Evolutionary conservation across 768 basidiomycete species (phyloP).

Genomic region (Tulasnella sp.): DNA sequence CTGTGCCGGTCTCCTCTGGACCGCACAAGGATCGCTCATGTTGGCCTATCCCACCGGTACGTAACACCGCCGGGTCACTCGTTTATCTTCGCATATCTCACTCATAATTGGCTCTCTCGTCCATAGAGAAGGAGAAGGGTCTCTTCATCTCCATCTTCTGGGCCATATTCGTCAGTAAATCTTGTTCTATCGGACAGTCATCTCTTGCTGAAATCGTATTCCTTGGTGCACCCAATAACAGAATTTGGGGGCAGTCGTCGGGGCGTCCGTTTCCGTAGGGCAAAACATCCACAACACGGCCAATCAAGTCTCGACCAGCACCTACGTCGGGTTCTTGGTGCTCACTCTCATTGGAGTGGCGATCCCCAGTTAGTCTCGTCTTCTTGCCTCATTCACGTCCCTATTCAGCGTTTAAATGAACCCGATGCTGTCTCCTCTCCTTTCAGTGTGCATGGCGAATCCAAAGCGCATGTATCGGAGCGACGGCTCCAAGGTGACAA

Average conservation of each 20-base stretch:
- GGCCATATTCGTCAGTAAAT: conserved; percentile 46
- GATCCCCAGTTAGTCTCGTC: conserved; percentile 34
- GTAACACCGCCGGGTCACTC: not conserved
- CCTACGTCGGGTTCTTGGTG: conserved; percentile 62
- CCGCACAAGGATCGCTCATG: conserved; percentile 55
- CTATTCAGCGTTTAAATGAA: not conserved
- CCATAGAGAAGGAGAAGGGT: conserved; percentile 56
- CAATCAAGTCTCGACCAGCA: conserved; percentile 19
- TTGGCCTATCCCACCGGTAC: conserved; percentile 59
- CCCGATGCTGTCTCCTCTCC: not conserved
- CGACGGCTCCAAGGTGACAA: conserved; percentile 54
- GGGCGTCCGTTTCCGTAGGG: conserved; percentile 19
- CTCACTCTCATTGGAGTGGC: conserved; percentile 57
- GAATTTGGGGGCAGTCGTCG: conserved; percentile 21
- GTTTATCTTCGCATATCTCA: not conserved
- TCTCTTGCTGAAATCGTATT: too few relatives aligned
- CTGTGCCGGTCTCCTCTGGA: conserved; percentile 43
- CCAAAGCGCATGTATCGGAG: conserved; percentile 62
- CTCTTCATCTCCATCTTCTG: conserved; percentile 70
- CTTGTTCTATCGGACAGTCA: not conserved
- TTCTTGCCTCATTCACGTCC: not conserved
- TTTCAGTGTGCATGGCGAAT: conserved; percentile 48
- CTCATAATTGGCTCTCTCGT: not conserved
- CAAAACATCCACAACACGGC: conserved; percentile 16
- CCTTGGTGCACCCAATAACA: too few relatives aligned